Evolutionary conservation across 2,329 filamentous ascomycete species (phyloP).

Genomic region (Monosporascus sp.): DNA sequence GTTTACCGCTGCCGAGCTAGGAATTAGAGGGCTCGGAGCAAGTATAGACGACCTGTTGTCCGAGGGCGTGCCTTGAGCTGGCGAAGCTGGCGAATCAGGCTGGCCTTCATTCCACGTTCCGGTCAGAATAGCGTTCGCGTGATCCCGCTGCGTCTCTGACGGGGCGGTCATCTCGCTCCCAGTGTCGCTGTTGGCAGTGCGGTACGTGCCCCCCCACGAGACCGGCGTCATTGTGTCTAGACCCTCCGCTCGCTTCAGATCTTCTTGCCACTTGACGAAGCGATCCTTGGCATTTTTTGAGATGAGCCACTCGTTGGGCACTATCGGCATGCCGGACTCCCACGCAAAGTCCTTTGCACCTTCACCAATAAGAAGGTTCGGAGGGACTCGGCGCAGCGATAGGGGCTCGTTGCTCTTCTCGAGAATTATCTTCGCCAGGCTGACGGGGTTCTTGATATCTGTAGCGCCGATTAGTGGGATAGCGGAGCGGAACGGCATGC

Average conservation of each 20-base stretch:
- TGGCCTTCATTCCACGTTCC: slow-evolving; percentile 62
- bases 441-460: slow-evolving; percentile 93
- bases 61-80: slow-evolving; percentile 25
- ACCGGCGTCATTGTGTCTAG: slow-evolving; percentile 30
- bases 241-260: slow-evolving; percentile 60
- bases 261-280: slow-evolving; percentile 72
- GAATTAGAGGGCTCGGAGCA: slow-evolving; percentile 5
- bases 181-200: neutral
- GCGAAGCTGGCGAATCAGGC: slow-evolving; percentile 54
- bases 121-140: slow-evolving; percentile 49
- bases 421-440: slow-evolving; percentile 76
- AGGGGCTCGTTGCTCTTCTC: slow-evolving; percentile 71
- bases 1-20: slow-evolving; percentile 9
- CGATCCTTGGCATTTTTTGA: slow-evolving; percentile 75
- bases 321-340: slow-evolving; percentile 67
- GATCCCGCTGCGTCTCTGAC: slow-evolving; percentile 34
- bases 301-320: slow-evolving; percentile 74
- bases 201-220: slow-evolving; percentile 17
- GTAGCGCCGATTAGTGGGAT: neutral
- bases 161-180: slow-evolving; percentile 15
- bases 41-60: slow-evolving; percentile 3
- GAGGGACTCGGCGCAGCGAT: slow-evolving; percentile 83
- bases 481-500: slow-evolving; percentile 2
- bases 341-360: slow-evolving; percentile 85
- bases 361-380: slow-evolving; percentile 82